Evolutionary conservation across 331 rosid genomes (phyloP), one percentile per base, ranked within the genome.

Genomic region (Quercus tomentella): DNA sequence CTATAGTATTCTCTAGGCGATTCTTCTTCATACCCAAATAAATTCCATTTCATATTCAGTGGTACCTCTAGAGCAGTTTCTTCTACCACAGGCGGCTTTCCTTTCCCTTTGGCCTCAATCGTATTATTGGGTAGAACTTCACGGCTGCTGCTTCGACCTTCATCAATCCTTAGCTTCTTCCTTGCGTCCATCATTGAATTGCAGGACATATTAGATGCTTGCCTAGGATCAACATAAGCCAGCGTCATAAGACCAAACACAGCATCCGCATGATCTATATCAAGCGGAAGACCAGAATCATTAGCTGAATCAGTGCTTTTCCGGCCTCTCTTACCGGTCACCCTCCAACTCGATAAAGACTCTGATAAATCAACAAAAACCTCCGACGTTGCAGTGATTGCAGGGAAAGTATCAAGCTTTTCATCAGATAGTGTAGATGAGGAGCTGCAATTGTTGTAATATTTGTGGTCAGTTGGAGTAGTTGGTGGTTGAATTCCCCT

Each of bases 321-420:
- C 31, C 82, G 77, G 60, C 92, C 89, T 75, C 89, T 79, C 78
- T 82, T 86, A 22, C 82, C 85, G 5, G 79, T 82, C 43, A 58
- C 60, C 15, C 70, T 58, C 85, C 85, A 81, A n/a, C 49, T 11
- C 52, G 5, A 10, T 31, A 41, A 14, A 80, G 56, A 28, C 21
- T 7, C 72, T 41, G 76, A 52, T 41, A 74, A 69, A 68, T 67
- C 74, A n/a, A 30, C 37, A 45, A 4, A 21, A 22, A 10, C 43
- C 17, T 57, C 41, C 17, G 33, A 3, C 6, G 67, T 7, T 51
- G 43, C 17, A 14, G 49, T 18, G 6, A 41, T 67, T 52, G 69
- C 72, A n/a, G 87, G 76, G 16, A 49, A 49, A 49, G 54, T 1
- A 67, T 72, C 67, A 43, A 70, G 76, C 66, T 45, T 76, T 51